Evolutionary conservation across 805 yeast genomes (phyloP), one percentile per base, ranked within the genome.

Genomic region (Lipomyces yamanashiensis): DNA sequence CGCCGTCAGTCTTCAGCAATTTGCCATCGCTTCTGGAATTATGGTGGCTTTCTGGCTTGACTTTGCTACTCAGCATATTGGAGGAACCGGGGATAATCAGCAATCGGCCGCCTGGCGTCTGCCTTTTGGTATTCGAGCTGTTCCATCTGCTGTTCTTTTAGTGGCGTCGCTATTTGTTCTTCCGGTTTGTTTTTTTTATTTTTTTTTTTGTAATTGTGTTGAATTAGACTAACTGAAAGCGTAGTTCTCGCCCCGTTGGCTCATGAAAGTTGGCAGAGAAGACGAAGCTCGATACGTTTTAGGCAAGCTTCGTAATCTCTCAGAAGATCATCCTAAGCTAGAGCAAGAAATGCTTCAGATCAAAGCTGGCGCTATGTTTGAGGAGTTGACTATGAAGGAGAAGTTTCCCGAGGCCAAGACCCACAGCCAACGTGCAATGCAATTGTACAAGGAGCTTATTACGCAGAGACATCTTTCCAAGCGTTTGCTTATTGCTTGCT

Each of bases 41-140:
- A 62, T 75, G 51, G 58, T 66, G 34, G 71, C 76, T 12, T 74
- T 74, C 50, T 75, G 76, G 74, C 72, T 77, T 50, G 77, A 77
- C 37, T 77, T 74, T 54, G 79, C 78, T 9, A 84, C 81, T 71
- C 80, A 80, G 7, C 76, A 73, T 52, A 58, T 82, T 28, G 69
- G 75, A 5, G 78, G 79, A 7, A 83, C 82, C 10, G 70, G 45
- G 19, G 61, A 53, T 51, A 57, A 56, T 41, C 72, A 70, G 51
- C 60, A 68, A 41, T 73, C 73, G 2, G 70, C 75, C 34, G 75
- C 76, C 21, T 79, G 79, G 74, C 68, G 84, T 72, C 74, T 83
- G 60, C 85, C 85, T 9, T 74, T 82, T 53, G 82, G 81, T 4
- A 73, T 83, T 61, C 86, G 82, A 67, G 76, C 82, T 45, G 64